phyloP scores from a whole-genome alignment of 2,329 filamentous ascomycete species.

The Epichloe typhina region DNA sequence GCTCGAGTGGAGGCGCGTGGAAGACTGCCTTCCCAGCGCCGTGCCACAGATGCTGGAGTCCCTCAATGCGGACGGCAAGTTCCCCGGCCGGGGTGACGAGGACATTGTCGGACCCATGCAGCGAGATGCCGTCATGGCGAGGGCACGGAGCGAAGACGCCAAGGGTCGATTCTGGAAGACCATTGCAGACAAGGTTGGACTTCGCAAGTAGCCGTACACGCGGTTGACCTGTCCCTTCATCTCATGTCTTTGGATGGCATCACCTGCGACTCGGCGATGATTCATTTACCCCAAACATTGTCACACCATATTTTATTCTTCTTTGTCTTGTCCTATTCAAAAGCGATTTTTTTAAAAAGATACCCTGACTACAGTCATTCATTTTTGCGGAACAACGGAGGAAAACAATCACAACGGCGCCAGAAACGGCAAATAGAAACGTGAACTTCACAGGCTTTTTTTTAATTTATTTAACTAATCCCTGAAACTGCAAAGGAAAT shows the following conservation, averaged over 20 bases:
- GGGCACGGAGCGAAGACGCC: slow-evolving; percentile 30
- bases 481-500: not conserved
- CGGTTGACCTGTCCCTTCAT: not conserved
- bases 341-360: slow-evolving; percentile 9
- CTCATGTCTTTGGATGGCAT: not conserved
- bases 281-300: not conserved
- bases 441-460: not conserved
- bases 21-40: slow-evolving; percentile 46
- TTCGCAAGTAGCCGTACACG: slow-evolving; percentile 8
- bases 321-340: slow-evolving; percentile 1
- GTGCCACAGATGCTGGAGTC: slow-evolving; percentile 57
- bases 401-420: not conserved
- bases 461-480: not conserved
- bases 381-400: slow-evolving; percentile 4
- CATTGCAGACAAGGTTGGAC: slow-evolving; percentile 32
- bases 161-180: slow-evolving; percentile 35
- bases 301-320: not conserved
- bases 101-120: slow-evolving; percentile 93
- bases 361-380: slow-evolving; percentile 17
- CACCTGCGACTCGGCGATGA: not conserved
- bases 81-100: slow-evolving; percentile 74
- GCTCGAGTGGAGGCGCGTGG: slow-evolving; percentile 31
- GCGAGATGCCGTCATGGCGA: slow-evolving; percentile 40
- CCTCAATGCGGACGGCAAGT: slow-evolving; percentile 65
- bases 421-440: not conserved